Conservation (phyloP, 2,329 filamentous ascomycete genomes). For the Colletotrichum melonis region DNA sequence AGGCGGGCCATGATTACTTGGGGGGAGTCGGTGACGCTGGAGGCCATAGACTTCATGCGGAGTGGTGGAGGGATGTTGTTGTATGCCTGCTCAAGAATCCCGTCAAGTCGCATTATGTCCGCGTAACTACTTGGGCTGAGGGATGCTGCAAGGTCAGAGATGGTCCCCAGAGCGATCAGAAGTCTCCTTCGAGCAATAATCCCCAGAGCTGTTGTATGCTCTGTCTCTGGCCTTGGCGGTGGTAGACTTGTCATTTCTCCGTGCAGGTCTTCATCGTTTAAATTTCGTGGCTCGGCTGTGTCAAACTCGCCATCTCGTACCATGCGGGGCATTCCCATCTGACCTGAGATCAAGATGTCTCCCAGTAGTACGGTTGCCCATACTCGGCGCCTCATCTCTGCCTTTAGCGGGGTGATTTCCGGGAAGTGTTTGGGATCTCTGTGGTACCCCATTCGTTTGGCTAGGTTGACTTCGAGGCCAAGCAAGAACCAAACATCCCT, state of each 20-base stretch:
- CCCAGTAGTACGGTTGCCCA: constrained; percentile 55
- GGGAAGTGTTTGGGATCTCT: constrained; percentile 55
- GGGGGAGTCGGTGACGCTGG: constrained; percentile 40
- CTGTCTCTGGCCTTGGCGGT: constrained; percentile 45
- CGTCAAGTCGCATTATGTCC: constrained; percentile 39
- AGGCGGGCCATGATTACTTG: constrained; percentile 42
- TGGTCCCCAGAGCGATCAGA: constrained; percentile 39
- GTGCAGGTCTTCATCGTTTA: constrained; percentile 56
- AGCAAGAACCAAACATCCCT: constrained; percentile 43
- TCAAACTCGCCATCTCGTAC: constrained; percentile 53
- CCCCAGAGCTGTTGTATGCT: constrained; percentile 42
- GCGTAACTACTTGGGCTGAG: constrained; percentile 33
- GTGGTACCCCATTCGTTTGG: constrained; percentile 56
- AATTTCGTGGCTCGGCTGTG: constrained; percentile 54
- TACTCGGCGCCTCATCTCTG: constrained; percentile 57
- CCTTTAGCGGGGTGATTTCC: constrained; percentile 50
- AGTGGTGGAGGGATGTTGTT: constrained; percentile 40
- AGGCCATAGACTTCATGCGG: constrained; percentile 33
- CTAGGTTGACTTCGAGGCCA: constrained; percentile 47
- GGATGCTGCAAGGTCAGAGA: constrained; percentile 37
- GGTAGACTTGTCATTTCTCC: constrained; percentile 48
- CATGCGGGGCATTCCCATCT: constrained; percentile 58
- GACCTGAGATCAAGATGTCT: constrained; percentile 55
- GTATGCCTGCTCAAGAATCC: constrained; percentile 38
- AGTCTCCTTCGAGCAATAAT: constrained; percentile 38